A percentile compares a stretch with the other conserved stretches of the same genome.
These are phyloP conservation scores for Tricholoma matsutake DNA, from an alignment of 768 basidiomycete genomes.

Conservation along the genomic window DNA sequence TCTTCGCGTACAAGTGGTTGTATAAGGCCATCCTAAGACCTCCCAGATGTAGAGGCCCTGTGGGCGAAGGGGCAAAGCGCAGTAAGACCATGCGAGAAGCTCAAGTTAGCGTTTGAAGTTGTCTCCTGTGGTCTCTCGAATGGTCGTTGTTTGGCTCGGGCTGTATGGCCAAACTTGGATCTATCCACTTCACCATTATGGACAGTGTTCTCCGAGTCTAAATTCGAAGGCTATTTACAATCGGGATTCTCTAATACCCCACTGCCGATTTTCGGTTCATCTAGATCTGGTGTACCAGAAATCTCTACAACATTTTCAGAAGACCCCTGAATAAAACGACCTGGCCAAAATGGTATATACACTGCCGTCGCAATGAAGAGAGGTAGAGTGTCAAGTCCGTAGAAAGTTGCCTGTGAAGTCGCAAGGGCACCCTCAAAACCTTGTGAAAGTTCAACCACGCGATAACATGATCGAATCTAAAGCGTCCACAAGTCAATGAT, in stretches of 20 bases:
- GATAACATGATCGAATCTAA: constrained; percentile 64
- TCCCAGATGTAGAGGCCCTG: constrained; percentile 90
- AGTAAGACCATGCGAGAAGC: constrained; percentile 51
- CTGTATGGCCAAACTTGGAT: no score
- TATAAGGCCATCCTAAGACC: constrained; percentile 93
- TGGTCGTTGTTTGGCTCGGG: no score
- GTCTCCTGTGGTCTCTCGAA: no score
- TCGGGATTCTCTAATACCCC: no score
- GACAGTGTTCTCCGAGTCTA: no score
- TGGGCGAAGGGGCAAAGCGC: constrained; percentile 96
- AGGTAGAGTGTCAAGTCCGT: constrained; percentile 62
- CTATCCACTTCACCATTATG: no score
- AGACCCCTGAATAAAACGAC: constrained; percentile 39
- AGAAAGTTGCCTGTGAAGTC: constrained; percentile 60
- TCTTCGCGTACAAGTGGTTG: constrained; percentile 83
- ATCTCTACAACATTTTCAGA: background rate
- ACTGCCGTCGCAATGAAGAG: constrained; percentile 56
- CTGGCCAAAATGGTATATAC: constrained; percentile 66
- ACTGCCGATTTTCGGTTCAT: no score
- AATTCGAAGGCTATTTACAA: no score
- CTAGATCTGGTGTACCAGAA: background rate
- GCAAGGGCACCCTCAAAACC: constrained; percentile 60
- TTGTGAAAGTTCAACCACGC: constrained; percentile 56
- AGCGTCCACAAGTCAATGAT: background rate
- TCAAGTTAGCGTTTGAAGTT: no score